phyloP scores from a whole-genome alignment of 352 stramenopile genomes.

The Phytophthora fragariaefolia region DNA sequence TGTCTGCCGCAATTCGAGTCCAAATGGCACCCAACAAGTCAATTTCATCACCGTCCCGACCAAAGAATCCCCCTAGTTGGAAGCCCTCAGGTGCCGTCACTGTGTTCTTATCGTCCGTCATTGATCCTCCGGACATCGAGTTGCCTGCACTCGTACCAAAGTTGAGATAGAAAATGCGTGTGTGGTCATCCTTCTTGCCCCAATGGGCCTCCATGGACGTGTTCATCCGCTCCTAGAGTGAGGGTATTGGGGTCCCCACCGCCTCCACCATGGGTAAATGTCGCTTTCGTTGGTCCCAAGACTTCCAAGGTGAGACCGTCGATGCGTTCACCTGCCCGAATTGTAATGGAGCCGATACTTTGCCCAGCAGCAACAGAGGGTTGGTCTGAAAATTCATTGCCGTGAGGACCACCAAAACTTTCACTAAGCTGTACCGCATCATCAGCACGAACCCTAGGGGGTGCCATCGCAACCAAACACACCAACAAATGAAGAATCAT shows the following conservation, averaged over 20 bases:
- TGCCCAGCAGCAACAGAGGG: neutral
- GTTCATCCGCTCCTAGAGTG: conserved; percentile 3
- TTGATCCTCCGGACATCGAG: neutral
- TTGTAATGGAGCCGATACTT: conserved; percentile 14
- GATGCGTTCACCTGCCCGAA: conserved; percentile 8
- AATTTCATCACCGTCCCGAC: conserved; percentile 10
- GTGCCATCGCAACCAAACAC: conserved; percentile 1
- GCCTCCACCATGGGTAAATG: conserved; percentile 7
- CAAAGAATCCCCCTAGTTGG: conserved; percentile 10
- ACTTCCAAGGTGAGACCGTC: conserved; percentile 10
- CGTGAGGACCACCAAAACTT: conserved; percentile 14
- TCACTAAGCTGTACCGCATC: conserved; percentile 16
- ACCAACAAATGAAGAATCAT: conserved; percentile 7
- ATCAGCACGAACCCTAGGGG: neutral
- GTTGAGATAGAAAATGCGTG: conserved; percentile 11
- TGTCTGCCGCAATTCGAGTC: conserved; percentile 6
- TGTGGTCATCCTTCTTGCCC: conserved; percentile 12
- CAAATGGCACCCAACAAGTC: conserved; percentile 13
- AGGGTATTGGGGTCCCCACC: conserved; percentile 10
- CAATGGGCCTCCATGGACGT: conserved; percentile 15
- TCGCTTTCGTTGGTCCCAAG: conserved; percentile 1
- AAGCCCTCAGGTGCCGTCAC: conserved; percentile 12
- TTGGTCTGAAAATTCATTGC: conserved; percentile 18
- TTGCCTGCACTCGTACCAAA: conserved; percentile 13
- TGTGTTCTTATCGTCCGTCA: conserved; percentile 9